Evolutionary conservation across 1,284 basidiomycete genomes (phyloP).

Genomic region (Trichosporon ovoides): DNA sequence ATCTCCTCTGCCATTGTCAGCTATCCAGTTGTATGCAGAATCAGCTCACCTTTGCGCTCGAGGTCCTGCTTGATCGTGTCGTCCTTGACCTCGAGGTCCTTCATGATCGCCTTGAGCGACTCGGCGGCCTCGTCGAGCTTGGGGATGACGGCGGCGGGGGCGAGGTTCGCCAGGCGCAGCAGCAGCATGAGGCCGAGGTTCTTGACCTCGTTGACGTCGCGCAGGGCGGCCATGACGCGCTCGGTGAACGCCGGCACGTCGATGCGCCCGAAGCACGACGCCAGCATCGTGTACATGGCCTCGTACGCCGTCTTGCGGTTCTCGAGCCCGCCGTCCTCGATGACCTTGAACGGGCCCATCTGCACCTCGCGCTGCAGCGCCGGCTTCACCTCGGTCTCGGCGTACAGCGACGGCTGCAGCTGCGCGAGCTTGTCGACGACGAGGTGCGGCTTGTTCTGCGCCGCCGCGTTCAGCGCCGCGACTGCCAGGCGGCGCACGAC

Average conservation of each 20-base stretch:
- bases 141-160: slow-evolving; percentile 72
- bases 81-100: slow-evolving; percentile 81
- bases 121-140: slow-evolving; percentile 80
- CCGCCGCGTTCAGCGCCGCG: slow-evolving; percentile 85
- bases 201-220: slow-evolving; percentile 95
- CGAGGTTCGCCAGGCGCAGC: slow-evolving; percentile 79
- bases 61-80: slow-evolving; percentile 96
- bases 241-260: slow-evolving; percentile 79
- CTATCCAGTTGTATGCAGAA: too few species aligned
- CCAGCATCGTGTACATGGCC: slow-evolving; percentile 89
- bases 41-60: slow-evolving; percentile 64
- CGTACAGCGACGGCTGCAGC: slow-evolving; percentile 78
- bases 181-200: slow-evolving; percentile 93
- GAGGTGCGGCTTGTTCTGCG: slow-evolving; percentile 87
- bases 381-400: slow-evolving; percentile 72
- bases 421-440: slow-evolving; percentile 73
- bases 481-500: slow-evolving; percentile 81
- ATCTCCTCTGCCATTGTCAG: slow-evolving; percentile 59
- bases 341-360: slow-evolving; percentile 91
- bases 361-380: slow-evolving; percentile 84
- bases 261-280: slow-evolving; percentile 79
- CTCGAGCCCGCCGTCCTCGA: slow-evolving; percentile 47
- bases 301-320: slow-evolving; percentile 87
- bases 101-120: slow-evolving; percentile 79
- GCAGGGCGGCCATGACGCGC: slow-evolving; percentile 74